Evolutionary conservation across 495 filamentous ascomycete species (phyloP).

Genomic region (Haplographium delicatum): DNA sequence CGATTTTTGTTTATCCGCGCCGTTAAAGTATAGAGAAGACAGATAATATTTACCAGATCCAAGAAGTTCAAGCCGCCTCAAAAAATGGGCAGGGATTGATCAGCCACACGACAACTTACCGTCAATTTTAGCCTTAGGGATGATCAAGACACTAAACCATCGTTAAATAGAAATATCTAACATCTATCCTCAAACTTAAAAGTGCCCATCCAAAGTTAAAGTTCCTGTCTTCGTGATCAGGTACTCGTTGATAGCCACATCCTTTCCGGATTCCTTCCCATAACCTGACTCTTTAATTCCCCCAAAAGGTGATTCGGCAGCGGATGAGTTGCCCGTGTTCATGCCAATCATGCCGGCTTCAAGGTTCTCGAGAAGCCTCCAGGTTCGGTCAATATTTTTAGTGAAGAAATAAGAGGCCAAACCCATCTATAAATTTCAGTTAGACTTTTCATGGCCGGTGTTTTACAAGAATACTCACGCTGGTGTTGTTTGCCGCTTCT

Average conservation of each 20-base stretch:
- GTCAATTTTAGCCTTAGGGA: too few relatives aligned
- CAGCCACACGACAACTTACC: too few relatives aligned
- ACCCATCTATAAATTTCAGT: constrained; percentile 44
- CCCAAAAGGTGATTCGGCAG: constrained; percentile 68
- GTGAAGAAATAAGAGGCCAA: constrained; percentile 69
- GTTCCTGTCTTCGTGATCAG: constrained; percentile 69
- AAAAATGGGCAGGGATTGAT: too few relatives aligned
- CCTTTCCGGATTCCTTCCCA: constrained; percentile 71
- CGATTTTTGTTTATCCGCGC: too few relatives aligned
- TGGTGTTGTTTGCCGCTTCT: constrained; percentile 56
- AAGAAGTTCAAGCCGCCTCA: too few relatives aligned
- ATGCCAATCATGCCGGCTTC: constrained; percentile 74
- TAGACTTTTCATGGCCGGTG: not conserved
- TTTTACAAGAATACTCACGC: constrained; percentile 30
- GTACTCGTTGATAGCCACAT: constrained; percentile 65
- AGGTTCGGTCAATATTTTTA: constrained; percentile 65
- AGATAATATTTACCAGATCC: too few relatives aligned
- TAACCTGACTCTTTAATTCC: constrained; percentile 73
- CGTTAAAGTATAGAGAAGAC: too few relatives aligned
- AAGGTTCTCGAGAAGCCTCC: constrained; percentile 66
- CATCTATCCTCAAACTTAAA: not conserved
- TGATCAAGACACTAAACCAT: too few relatives aligned
- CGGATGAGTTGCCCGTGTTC: constrained; percentile 57
- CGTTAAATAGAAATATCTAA: too few relatives aligned
- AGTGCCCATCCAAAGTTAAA: constrained; percentile 56